Base-by-base conservation (phyloP, 495 filamentous ascomycete species). In the Cenococcum geophilum region DNA sequence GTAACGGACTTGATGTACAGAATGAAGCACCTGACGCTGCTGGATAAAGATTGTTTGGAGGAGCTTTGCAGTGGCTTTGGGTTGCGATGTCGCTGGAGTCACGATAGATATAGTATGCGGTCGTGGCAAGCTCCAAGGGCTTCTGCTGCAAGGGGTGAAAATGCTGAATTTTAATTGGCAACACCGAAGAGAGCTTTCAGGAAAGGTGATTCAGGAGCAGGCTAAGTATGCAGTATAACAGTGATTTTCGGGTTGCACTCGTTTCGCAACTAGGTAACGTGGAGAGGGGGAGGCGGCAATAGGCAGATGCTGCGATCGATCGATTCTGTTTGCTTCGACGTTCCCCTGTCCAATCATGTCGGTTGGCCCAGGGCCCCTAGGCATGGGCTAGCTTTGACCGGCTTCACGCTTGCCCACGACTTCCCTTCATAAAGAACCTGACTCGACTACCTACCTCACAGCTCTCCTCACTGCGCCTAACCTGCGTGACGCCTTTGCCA, bases 371-470 rank as follows among this genome's bases (percentile, higher is more conserved):
- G 40, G 40, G 18, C 40, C 11, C 18, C 14, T 16, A 18, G 40
- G 49, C 23, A 49, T 22, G 8, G 49, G 14, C 14, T 23, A 52
- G 23, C 14, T 16, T 27, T 52, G 49, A 16, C 23, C 14, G 14
- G 16, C 18, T 32, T 23, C 21, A 52, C 21, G 25, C 49, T 52
- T 9, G 49, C 49, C 49, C 49, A 18, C 49, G 20, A 52, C 49
- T 16, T 52, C 49, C 10, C 40, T 45, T 45, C 14, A 45, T 23
- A 52, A 51, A 52, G 49, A 23, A 52, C 49, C 25, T 6, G 49
- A 23, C 49, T 23, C 16, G 27, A 32, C 27, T 32, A 32, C 27
- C 49, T 23, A 12, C 49, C 25, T 16, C 12, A 45, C 11, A 45
- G 11, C 40, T 16, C 23, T 8, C 18, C 9, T 16, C 18, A 45